Evolutionary conservation across 176 grass and related monocot species (phyloP), one percentile per base, ranked within the genome.

Genomic region (Tillandsia leiboldiana): DNA sequence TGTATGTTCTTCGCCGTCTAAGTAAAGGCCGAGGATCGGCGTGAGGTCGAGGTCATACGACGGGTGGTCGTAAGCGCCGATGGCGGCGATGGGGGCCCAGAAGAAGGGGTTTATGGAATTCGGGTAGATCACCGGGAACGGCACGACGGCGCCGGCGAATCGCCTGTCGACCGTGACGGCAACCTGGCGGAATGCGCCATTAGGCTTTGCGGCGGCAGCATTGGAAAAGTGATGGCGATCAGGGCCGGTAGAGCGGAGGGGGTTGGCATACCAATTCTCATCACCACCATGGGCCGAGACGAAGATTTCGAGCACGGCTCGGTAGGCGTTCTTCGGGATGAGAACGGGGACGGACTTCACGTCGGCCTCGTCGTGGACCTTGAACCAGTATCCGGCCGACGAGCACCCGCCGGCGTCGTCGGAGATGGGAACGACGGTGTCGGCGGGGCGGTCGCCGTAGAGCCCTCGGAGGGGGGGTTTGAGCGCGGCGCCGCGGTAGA

Each of bases 1-100:
- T 42, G 71, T 15, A 26, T 91, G 88, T n/a, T 80, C 68, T 23
- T 77, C 73, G 26, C 75, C 68, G 1, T 91, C 82, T 62, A 91
- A 28, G 17, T 87, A 51, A 52, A 75, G 77, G 12, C 85, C 82
- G 28, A 91, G 12, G 76, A 88, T 87, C 3, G 85, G 88, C 0
- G 85, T 91, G 29, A 87, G 70, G 10, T 91, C 85, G 15, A 91
- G 75, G 62, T 80, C 84, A 63, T 91, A 91, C 0, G 85, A 82
- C 0, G 88, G 88, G 2, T 84, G 68, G 69, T 82, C 70, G 72
- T 84, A 91, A 0, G 88, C 79, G 15, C 81, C 84, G 48, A 91
- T 73, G 9, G 65, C 71, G 0, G 88, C 85, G 69, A 91, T 78
- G 3, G 88, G 88, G 6, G 72, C 48, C 88, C 88, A 91, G 0